A percentile compares a stretch with the other conserved stretches of the same genome.
Evolutionary conservation across 139 green algal species (phyloP).

Genomic region (Raphidocelis subcapitata): DNA sequence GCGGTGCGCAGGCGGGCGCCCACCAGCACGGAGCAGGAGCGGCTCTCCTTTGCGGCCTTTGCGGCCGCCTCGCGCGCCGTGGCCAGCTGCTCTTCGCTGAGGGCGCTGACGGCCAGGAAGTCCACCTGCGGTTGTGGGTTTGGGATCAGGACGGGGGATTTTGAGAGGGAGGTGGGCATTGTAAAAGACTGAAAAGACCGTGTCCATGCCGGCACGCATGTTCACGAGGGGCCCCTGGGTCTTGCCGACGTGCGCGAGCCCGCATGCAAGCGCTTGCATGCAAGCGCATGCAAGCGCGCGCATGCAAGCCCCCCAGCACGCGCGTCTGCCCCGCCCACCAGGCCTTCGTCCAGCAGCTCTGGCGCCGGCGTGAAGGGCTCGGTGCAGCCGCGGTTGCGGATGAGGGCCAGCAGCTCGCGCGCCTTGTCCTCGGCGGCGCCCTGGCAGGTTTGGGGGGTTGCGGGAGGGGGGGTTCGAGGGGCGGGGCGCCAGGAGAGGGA

Average conservation of each 20-base stretch:
- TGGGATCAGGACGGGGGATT: background rate
- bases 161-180: background rate
- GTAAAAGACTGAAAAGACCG: too few relatives aligned
- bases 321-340: constrained; percentile 38
- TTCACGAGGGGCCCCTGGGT: too few relatives aligned
- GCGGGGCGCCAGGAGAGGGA: background rate
- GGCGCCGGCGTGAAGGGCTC: constrained; percentile 77
- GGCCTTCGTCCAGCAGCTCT: constrained; percentile 64
- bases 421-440: constrained; percentile 36
- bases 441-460: background rate
- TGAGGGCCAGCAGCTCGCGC: constrained; percentile 39
- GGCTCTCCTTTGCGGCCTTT: constrained; percentile 16
- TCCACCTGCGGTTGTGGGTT: constrained; percentile 62
- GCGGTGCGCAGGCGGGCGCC: background rate
- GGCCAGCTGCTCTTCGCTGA: constrained; percentile 49
- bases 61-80: constrained; percentile 31
- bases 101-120: constrained; percentile 54
- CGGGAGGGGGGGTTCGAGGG: background rate
- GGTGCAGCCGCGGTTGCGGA: constrained; percentile 63
- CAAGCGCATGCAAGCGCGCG: background rate
- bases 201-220: too few relatives aligned
- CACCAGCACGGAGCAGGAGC: background rate
- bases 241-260: too few relatives aligned
- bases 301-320: background rate
- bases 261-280: background rate